A percentile compares a stretch with the other conserved stretches of the same genome.
Conservation (phyloP, 768 basidiomycete species). For the Trametes elegans region DNA sequence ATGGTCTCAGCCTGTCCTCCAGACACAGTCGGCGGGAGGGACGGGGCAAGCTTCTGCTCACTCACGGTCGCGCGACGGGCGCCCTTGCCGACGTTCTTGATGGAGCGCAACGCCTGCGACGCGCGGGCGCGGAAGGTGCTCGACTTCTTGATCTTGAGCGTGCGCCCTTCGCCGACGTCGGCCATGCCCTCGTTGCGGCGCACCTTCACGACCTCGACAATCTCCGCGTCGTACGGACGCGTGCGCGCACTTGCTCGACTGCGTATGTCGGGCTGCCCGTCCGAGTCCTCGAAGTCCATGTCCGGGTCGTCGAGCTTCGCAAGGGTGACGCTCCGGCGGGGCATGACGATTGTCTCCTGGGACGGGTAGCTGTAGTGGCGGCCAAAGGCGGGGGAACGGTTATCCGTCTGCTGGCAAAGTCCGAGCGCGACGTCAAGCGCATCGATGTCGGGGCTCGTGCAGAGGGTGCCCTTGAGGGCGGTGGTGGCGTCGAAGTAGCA, state of each 20-base stretch:
- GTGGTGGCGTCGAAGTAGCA: conserved; percentile 33
- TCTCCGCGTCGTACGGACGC: conserved; percentile 30
- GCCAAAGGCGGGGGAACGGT: conserved; percentile 30
- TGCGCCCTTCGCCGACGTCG: conserved; percentile 22
- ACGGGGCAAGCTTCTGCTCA: neutral
- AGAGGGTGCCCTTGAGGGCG: conserved; percentile 20
- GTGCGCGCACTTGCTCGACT: conserved; percentile 9
- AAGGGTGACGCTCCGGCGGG: conserved; percentile 18
- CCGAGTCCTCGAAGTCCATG: neutral
- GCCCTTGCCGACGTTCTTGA: conserved; percentile 33
- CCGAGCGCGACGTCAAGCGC: conserved; percentile 29
- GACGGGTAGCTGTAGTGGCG: conserved; percentile 25
- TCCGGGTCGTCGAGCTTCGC: conserved; percentile 11
- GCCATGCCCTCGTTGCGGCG: conserved; percentile 30
- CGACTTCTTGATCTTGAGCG: conserved; percentile 29
- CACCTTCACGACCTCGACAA: conserved; percentile 37
- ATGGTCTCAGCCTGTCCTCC: conserved; percentile 5
- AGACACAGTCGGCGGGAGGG: neutral
- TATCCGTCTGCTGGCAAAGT: conserved; percentile 31
- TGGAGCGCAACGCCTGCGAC: conserved; percentile 34
- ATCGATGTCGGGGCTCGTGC: conserved; percentile 31
- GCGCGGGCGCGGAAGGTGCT: conserved; percentile 35
- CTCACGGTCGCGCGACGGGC: conserved; percentile 12
- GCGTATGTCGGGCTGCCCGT: conserved; percentile 17
- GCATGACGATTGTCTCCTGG: conserved; percentile 30